Conservation (phyloP, 805 yeast genomes). For the Ogataea nonfermentans region DNA sequence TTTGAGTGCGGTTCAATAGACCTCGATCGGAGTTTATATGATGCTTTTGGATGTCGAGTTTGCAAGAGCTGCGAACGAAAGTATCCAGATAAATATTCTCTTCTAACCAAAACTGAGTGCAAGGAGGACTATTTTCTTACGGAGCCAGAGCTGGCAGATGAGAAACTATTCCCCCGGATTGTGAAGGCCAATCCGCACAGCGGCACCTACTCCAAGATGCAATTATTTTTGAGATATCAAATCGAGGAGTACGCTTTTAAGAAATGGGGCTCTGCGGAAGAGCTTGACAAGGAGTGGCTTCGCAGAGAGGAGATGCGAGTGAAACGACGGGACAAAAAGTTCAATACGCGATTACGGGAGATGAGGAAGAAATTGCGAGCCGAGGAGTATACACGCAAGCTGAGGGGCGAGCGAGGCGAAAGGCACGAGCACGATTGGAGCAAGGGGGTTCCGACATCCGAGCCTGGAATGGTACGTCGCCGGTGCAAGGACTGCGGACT, state of each 20-base stretch:
- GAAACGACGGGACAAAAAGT: conserved; percentile 73
- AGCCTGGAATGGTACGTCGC: conserved; percentile 43
- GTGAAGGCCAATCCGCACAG: conserved; percentile 96
- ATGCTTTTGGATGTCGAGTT: conserved; percentile 71
- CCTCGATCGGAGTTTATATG: conserved; percentile 66
- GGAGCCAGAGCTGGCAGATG: conserved; percentile 86
- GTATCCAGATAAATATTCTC: conserved; percentile 82
- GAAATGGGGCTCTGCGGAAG: conserved; percentile 93
- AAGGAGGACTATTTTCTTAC: conserved; percentile 88
- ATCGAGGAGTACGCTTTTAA: conserved; percentile 91
- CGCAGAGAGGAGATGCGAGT: conserved; percentile 71
- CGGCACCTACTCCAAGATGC: conserved; percentile 86
- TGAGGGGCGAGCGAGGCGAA: conserved; percentile 54
- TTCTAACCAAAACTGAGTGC: conserved; percentile 94
- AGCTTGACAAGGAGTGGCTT: conserved; percentile 90
- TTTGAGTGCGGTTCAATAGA: conserved; percentile 80
- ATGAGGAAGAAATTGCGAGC: conserved; percentile 93
- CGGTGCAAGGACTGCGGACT: conserved; percentile 81
- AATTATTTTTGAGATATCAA: conserved; percentile 82
- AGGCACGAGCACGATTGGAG: conserved; percentile 79
- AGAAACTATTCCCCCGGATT: conserved; percentile 62
- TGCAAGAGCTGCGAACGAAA: conserved; percentile 75
- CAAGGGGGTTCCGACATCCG: conserved; percentile 43
- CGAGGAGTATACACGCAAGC: conserved; percentile 73
- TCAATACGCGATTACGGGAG: conserved; percentile 72